phyloP scores from a whole-genome alignment of 768 basidiomycete genomes.

The Pisolithus sp. region DNA sequence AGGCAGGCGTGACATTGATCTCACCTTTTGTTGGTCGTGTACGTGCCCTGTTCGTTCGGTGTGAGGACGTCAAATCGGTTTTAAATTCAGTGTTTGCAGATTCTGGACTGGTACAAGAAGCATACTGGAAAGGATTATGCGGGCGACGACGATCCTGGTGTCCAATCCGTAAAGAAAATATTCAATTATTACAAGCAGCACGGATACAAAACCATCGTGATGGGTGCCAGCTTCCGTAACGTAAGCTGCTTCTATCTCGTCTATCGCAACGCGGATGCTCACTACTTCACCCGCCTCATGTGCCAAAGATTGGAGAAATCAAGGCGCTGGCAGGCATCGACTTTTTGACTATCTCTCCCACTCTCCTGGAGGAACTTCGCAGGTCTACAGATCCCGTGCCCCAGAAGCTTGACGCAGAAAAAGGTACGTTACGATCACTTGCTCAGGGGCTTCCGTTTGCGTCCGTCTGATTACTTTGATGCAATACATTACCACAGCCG shows the following conservation, averaged over 20 bases:
- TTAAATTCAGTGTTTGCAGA: conserved; percentile 36
- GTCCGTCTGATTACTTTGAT: background rate
- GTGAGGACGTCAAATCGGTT: background rate
- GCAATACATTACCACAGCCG: conserved; percentile 30
- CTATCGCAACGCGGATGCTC: background rate
- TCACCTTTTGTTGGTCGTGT: conserved; percentile 96
- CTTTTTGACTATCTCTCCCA: conserved; percentile 90
- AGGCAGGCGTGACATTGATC: conserved; percentile 93
- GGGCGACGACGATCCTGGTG: conserved; percentile 91
- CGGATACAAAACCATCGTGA: conserved; percentile 94
- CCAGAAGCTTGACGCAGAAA: conserved; percentile 68
- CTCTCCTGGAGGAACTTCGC: conserved; percentile 84
- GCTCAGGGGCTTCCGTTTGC: background rate
- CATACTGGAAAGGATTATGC: conserved; percentile 74
- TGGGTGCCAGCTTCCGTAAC: conserved; percentile 99
- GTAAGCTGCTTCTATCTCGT: conserved; percentile 35
- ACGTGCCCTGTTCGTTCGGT: conserved; percentile 25
- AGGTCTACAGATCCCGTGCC: conserved; percentile 65
- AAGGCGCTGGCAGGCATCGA: conserved; percentile 90
- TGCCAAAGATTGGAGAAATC: conserved; percentile 72
- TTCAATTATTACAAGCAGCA: conserved; percentile 99
- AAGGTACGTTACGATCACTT: conserved; percentile 34
- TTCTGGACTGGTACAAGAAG: conserved; percentile 99
- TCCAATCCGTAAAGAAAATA: conserved; percentile 89
- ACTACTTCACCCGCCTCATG: background rate